These are phyloP conservation scores for Boletellus emodensis DNA, from an alignment of 768 basidiomycete genomes.

Conservation along the genomic window DNA sequence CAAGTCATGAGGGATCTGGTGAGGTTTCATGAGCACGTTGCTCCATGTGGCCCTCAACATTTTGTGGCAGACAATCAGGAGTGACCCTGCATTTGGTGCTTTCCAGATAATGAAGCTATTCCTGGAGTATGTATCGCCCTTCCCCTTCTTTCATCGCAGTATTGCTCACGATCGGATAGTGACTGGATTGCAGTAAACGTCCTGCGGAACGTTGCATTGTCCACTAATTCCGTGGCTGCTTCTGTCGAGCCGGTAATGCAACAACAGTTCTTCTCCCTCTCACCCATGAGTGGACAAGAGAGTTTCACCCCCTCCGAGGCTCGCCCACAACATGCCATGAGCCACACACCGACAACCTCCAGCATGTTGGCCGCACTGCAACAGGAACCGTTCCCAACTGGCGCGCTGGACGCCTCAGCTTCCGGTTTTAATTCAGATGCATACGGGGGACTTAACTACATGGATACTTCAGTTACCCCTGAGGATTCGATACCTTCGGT, in stretches of 20 bases:
- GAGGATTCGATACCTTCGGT: conserved; percentile 60
- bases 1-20: conserved; percentile 92
- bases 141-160: conserved; percentile 1
- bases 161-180: conserved; percentile 38
- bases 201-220: conserved; percentile 78
- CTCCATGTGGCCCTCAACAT: not conserved
- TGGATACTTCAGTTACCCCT: conserved; percentile 64
- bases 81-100: conserved; percentile 88
- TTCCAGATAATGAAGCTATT: conserved; percentile 91
- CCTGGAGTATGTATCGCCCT: conserved; percentile 62
- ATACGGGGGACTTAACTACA: conserved; percentile 69
- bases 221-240: conserved; percentile 87
- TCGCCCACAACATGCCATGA: conserved; percentile 61
- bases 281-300: conserved; percentile 88
- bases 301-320: conserved; percentile 64
- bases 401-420: conserved; percentile 61
- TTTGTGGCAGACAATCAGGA: conserved; percentile 73
- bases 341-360: conserved; percentile 80
- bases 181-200: conserved; percentile 93
- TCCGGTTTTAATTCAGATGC: conserved; percentile 63
- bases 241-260: conserved; percentile 92
- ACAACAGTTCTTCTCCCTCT: conserved; percentile 81
- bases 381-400: conserved; percentile 64
- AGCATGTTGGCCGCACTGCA: conserved; percentile 89
- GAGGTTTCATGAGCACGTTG: conserved; percentile 27